phyloP scores from a whole-genome alignment of 768 basidiomycete genomes.

The Lactarius evosmus region DNA sequence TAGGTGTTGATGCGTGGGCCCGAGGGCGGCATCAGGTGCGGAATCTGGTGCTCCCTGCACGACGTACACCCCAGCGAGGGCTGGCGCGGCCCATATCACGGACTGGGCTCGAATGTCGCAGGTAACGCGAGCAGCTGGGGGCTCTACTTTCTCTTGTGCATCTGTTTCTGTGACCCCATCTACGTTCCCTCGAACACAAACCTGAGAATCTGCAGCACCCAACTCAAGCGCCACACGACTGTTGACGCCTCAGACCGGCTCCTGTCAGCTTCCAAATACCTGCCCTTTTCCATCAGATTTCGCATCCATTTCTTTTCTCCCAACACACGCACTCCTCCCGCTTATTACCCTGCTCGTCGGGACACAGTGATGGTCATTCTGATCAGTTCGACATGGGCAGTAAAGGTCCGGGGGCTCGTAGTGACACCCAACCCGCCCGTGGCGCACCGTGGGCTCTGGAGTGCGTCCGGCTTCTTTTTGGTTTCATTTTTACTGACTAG shows the following conservation, averaged over 20 bases:
- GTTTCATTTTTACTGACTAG: no score
- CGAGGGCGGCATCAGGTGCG: no score
- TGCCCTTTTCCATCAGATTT: conserved; percentile 90
- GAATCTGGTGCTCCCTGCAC: conserved; percentile 72
- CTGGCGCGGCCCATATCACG: conserved; percentile 85
- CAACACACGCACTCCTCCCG: conserved; percentile 12
- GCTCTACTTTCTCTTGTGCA: conserved; percentile 93
- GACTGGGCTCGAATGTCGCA: conserved; percentile 84
- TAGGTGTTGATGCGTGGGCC: conserved; percentile 80
- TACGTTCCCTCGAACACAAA: no score
- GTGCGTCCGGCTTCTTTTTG: conserved; percentile 42
- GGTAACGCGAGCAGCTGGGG: no score
- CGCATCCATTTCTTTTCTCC: conserved; percentile 51
- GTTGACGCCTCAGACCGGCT: conserved; percentile 61
- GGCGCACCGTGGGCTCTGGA: conserved; percentile 77
- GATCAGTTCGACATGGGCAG: conserved; percentile 98
- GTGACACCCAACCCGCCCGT: conserved; percentile 60
- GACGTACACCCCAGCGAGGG: conserved; percentile 75
- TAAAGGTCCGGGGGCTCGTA: conserved; percentile 96
- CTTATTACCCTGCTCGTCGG: conserved; percentile 36
- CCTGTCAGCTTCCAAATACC: conserved; percentile 73
- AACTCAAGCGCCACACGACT: conserved; percentile 79
- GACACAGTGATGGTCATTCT: conserved; percentile 91
- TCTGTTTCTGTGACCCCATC: no score
- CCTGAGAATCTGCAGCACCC: conserved; percentile 57